These are phyloP conservation scores for Euclidium syriacum DNA, from an alignment of 345 rosid genomes.

Conservation along the genomic window DNA sequence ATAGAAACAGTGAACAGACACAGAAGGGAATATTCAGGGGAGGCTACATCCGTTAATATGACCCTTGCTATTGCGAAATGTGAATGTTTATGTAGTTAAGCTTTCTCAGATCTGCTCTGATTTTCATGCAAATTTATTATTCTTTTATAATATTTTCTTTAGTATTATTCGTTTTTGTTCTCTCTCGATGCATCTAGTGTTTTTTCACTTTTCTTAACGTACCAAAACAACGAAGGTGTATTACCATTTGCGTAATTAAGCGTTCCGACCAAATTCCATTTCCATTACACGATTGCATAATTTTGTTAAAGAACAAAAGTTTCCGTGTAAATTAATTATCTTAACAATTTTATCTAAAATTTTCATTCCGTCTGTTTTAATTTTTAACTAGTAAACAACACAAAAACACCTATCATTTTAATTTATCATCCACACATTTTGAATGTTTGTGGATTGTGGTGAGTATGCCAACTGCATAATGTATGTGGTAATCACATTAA, in stretches of 20 bases:
- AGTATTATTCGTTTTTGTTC: neutral
- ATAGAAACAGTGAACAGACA: neutral
- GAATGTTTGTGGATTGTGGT: neutral
- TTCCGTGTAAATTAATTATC: too few species aligned
- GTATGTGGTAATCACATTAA: neutral
- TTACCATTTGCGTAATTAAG: neutral
- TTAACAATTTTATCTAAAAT: too few species aligned
- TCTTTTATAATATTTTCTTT: neutral
- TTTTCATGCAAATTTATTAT: slow-evolving; percentile 18
- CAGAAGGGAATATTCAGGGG: slow-evolving; percentile 24
- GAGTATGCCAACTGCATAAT: neutral
- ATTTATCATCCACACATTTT: neutral
- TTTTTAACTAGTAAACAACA: too few species aligned
- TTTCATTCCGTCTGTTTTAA: too few species aligned
- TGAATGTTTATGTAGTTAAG: slow-evolving; percentile 8
- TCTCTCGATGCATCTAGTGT: neutral
- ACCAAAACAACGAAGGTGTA: neutral
- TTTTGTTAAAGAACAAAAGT: neutral
- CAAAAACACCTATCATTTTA: too few species aligned
- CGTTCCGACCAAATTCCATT: too few species aligned
- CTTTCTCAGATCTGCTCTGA: slow-evolving; percentile 10
- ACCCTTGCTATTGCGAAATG: slow-evolving; percentile 28
- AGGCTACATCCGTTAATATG: slow-evolving; percentile 29
- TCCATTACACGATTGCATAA: neutral
- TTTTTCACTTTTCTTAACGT: neutral